These are phyloP conservation scores for Candida succiphila DNA, from an alignment of 805 yeast species.

Conservation along the genomic window DNA sequence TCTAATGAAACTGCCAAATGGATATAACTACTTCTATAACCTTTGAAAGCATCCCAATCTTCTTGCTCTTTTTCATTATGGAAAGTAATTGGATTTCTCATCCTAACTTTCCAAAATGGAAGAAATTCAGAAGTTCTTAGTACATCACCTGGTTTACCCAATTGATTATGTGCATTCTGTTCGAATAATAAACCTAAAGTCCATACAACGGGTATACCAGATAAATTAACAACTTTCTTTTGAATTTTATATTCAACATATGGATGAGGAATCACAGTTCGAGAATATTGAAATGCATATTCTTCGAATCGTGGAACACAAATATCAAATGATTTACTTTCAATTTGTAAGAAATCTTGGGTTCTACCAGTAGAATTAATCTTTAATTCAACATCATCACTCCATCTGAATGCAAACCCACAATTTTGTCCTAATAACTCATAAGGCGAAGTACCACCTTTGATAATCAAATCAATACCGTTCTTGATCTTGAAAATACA, in stretches of 20 bases:
- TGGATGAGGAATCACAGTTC: conserved; percentile 9
- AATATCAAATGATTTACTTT: conserved; percentile 46
- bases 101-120: conserved; percentile 52
- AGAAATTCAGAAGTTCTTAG: conserved; percentile 33
- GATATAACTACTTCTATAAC: conserved; percentile 73
- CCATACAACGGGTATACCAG: conserved; percentile 66
- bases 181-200: conserved; percentile 67
- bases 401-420: conserved; percentile 61
- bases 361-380: conserved; percentile 42
- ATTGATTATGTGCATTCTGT: conserved; percentile 31
- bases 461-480: conserved; percentile 54
- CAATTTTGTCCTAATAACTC: conserved; percentile 45
- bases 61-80: conserved; percentile 23
- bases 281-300: conserved; percentile 16
- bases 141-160: conserved; percentile 18
- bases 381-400: conserved; percentile 37
- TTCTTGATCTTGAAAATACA: conserved; percentile 34
- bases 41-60: conserved; percentile 69
- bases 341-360: conserved; percentile 40
- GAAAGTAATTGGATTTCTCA: conserved; percentile 47
- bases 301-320: conserved; percentile 42
- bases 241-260: conserved; percentile 28
- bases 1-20: conserved; percentile 56
- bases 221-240: conserved; percentile 50
- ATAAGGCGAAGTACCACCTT: conserved; percentile 52